These are phyloP conservation scores for Solanum rostratum DNA, from an alignment of 257 asterid genomes.

Conservation along the genomic window DNA sequence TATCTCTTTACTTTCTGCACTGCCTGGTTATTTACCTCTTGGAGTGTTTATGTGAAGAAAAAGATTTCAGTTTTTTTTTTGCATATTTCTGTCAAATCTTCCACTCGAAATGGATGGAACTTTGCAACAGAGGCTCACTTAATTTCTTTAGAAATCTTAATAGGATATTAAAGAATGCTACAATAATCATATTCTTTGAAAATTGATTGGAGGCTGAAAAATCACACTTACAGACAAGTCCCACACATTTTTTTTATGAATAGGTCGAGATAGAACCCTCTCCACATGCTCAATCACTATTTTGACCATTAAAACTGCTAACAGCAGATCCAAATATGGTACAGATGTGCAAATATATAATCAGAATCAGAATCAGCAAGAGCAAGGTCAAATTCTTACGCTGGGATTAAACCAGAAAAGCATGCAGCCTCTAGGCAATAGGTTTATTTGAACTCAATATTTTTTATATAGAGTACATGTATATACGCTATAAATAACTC, in stretches of 20 bases:
- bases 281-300: not conserved
- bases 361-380: not conserved
- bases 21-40: not conserved
- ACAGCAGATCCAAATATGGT: not conserved
- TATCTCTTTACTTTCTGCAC: not conserved
- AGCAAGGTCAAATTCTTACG: not conserved
- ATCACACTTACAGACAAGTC: not conserved
- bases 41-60: not conserved
- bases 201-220: not conserved
- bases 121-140: not conserved
- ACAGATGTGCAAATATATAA: not conserved
- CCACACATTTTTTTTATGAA: not conserved
- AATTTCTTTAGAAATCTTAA: not conserved
- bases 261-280: not conserved
- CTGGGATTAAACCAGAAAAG: not conserved
- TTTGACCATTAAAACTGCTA: not conserved
- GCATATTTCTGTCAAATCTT: not conserved
- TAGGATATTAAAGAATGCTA: not conserved
- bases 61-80: not conserved
- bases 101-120: not conserved
- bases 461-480: not conserved
- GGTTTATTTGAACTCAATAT: not conserved
- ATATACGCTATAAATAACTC: not conserved
- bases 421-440: not conserved
- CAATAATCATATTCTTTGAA: not conserved